Percentiles rank a stretch among this genome's conserved stretches.
Conservation (phyloP, 371 early-diverging fungal species). For the Blastocladiella emersonii region DNA sequence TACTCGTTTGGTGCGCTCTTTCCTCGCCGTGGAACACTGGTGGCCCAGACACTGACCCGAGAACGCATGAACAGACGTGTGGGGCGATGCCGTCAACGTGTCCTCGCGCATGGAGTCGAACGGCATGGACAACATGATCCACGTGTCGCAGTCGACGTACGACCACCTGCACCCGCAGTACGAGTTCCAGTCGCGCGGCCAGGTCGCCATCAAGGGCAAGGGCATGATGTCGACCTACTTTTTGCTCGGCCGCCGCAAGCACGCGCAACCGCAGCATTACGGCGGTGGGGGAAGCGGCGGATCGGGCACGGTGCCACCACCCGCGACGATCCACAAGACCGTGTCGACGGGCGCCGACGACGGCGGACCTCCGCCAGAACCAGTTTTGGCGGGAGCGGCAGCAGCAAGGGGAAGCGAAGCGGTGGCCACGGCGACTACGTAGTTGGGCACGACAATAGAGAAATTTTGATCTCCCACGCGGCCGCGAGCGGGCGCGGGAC, state of each 20-base stretch:
- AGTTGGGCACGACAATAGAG: no score
- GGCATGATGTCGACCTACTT: constrained; percentile 19
- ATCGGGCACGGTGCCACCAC: no score
- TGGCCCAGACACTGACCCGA: background rate
- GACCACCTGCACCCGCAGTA: constrained; percentile 8
- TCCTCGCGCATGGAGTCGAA: constrained; percentile 9
- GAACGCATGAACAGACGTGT: background rate
- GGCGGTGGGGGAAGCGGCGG: no score
- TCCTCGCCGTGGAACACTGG: constrained; percentile 9
- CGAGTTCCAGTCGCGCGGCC: constrained; percentile 13
- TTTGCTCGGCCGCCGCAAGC: constrained; percentile 1
- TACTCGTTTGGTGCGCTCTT: constrained; percentile 17
- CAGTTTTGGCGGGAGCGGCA: no score
- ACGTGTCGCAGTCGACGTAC: constrained; percentile 14
- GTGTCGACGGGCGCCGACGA: no score
- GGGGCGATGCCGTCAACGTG: constrained; percentile 9
- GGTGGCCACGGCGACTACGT: no score
- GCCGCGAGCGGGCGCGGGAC: no score
- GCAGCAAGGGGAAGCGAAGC: no score
- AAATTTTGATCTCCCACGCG: no score
- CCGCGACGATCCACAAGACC: no score
- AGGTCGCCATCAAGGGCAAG: constrained; percentile 18
- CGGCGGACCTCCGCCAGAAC: no score
- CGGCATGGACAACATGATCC: constrained; percentile 12
- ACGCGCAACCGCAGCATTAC: no score